Evolutionary conservation across 1,284 basidiomycete genomes (phyloP), one percentile per base, ranked within the genome.

Genomic region (Ceratobasidium sp.): DNA sequence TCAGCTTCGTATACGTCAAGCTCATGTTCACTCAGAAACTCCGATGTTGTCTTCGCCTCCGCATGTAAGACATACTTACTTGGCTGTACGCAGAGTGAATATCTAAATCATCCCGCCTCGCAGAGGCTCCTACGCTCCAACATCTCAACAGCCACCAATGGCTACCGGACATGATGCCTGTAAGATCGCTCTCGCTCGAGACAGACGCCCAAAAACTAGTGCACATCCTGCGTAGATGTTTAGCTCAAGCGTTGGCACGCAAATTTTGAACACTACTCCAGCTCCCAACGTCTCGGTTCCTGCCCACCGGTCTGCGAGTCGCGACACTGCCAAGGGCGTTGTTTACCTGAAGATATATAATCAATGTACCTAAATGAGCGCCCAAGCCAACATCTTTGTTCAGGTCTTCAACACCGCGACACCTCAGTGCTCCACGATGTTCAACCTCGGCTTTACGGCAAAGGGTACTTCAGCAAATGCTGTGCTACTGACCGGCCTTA

Each of bases 121-220:
- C 33, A 80, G 80, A 80, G 60, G 80, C 83, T 84, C 76, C 67
- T 82, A 79, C 81, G 58, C 80, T 83, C 63, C 66, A 86, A 77
- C 84, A 87, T 77, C 84, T 86, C 79, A 84, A 82, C 75, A 81
- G 81, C 55, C 86, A 83, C 60, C 85, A 87, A 79, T 87, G 86
- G 86, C 86, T 85, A 26, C 86, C 86, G 28, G 86, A 87, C 81
- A 84, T 87, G 61, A 80, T 87, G 81, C 82, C 85, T 78, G 85
- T 83, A 51, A 33, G 18, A 28, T 20, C 2, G 23, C 20, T 40
- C n/a, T 63, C 44, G 53, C 60, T 67, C 49, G 15, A n/a, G 55
- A 46, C 61, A 73, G 40, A n/a, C n/a, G 51, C 12, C 26, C 49
- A 49, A 28, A 68, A 69, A 3, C 20, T 33, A n/a, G 39, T 40